Conservation (phyloP, 2,329 filamentous ascomycete genomes). For the Bertia moriformis region DNA sequence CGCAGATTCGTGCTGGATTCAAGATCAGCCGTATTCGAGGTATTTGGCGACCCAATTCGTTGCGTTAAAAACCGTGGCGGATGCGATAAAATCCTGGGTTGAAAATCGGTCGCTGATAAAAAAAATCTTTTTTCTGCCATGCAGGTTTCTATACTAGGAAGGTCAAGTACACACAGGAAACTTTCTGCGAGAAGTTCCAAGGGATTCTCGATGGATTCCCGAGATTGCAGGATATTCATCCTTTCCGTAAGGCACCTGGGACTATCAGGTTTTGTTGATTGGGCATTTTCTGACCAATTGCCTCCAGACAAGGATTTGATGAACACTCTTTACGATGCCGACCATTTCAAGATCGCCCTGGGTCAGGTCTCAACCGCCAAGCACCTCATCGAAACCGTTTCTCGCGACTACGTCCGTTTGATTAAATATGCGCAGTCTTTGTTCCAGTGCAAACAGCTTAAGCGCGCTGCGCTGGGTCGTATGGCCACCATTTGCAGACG, state of each 20-base stretch:
- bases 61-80: no score
- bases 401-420: slow-evolving; percentile 87
- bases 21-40: slow-evolving; percentile 67
- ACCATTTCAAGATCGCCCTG: slow-evolving; percentile 93
- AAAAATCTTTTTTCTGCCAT: no score
- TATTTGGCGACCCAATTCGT: no score
- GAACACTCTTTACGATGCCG: slow-evolving; percentile 96
- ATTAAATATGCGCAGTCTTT: slow-evolving; percentile 93
- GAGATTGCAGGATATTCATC: slow-evolving; percentile 82
- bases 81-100: no score
- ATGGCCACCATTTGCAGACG: slow-evolving; percentile 96
- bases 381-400: slow-evolving; percentile 89
- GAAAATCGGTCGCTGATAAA: no score
- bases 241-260: slow-evolving; percentile 56
- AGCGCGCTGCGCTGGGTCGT: slow-evolving; percentile 85
- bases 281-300: slow-evolving; percentile 5
- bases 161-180: slow-evolving; percentile 96
- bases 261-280: neutral
- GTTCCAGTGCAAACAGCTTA: slow-evolving; percentile 98
- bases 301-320: slow-evolving; percentile 55
- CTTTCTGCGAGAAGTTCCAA: slow-evolving; percentile 84
- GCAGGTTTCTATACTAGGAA: slow-evolving; percentile 79
- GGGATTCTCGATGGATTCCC: slow-evolving; percentile 88
- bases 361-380: slow-evolving; percentile 93
- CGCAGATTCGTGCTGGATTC: slow-evolving; percentile 80